Conservation (phyloP, 1,284 basidiomycete species). For the Kwoniella shivajii region DNA sequence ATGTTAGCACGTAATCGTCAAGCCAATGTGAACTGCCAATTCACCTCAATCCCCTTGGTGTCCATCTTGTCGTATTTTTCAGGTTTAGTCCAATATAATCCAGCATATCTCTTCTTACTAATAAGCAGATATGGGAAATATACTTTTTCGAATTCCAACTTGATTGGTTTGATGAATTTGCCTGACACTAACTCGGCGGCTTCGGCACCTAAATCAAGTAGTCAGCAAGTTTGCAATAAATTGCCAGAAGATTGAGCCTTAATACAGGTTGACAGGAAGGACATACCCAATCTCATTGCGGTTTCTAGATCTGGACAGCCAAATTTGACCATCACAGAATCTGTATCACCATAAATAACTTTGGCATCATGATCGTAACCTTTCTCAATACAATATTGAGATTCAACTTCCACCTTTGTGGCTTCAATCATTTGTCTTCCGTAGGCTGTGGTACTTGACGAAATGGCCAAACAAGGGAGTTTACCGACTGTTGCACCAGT, state of each 20-base stretch:
- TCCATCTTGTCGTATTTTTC: constrained; percentile 99
- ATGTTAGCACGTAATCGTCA: not conserved
- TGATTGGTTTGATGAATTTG: constrained; percentile 92
- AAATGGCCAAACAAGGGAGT: constrained; percentile 88
- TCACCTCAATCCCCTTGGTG: constrained; percentile 93
- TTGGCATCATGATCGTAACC: constrained; percentile 82
- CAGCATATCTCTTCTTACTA: constrained; percentile 95
- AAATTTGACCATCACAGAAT: constrained; percentile 97
- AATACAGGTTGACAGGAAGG: not conserved
- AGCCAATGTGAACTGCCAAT: constrained; percentile 27
- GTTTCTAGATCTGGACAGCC: constrained; percentile 79
- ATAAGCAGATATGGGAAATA: constrained; percentile 96
- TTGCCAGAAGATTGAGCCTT: not conserved
- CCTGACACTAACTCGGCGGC: constrained; percentile 90
- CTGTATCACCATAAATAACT: constrained; percentile 95
- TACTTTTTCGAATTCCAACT: constrained; percentile 97
- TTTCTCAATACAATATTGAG: constrained; percentile 79
- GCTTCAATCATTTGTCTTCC: constrained; percentile 97
- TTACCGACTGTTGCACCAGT: constrained; percentile 95
- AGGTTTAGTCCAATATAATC: constrained; percentile 88
- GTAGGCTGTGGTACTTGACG: constrained; percentile 88
- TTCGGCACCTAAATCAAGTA: constrained; percentile 68
- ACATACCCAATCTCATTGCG: constrained; percentile 83
- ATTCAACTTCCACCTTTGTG: constrained; percentile 89
- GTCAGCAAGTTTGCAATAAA: constrained; percentile 7